Base-by-base conservation (phyloP, 1,284 basidiomycete species). In the Xerocomus amazonicus region DNA sequence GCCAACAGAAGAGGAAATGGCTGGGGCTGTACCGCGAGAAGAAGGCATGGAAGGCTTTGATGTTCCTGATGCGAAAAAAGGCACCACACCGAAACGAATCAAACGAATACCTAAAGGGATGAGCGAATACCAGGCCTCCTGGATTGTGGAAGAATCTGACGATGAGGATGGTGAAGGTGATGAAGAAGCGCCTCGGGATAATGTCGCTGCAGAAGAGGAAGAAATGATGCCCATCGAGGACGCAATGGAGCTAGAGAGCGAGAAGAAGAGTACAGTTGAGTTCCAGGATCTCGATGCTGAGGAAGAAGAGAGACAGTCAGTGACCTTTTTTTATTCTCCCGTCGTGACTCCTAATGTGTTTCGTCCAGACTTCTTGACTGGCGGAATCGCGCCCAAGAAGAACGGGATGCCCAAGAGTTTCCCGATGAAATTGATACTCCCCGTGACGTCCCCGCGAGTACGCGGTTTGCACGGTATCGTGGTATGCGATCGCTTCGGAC, bases 341-440 rank as follows among this genome's bases (percentile, higher is more conserved):
- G 39, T 8, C 34, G 49, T 50, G 43, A 34, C 49, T 57, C 51
- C 39, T 39, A 51, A 29, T 40, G 14, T 27, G 19, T 48, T 43
- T 19, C 23, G 32, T 46, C 28, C 58, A 92, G 90, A 61, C 72
- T 92, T 39, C 74, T 78, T 51, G 76, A 74, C 3, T 93, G 89
- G 84, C 76, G 81, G 47, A 77, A 75, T 54, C 78, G 83, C 53
- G 72, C 79, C 59, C 79, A 79, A 52, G 84, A 85, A 65, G 87
- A 92, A 58, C 79, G 83, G 44, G 85, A 90, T 43, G 91, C 97
- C 59, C 71, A 84, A 23, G 76, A 82, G 17, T 99, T 98, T 71
- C 97, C 96, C 0, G 96, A 99, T 64, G 96, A 99, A 68, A 80
- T 97, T n/a, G 96, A 99, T 60, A 99, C 97, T 0, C 97, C 96